phyloP scores from a whole-genome alignment of 257 asterid species.

The Jaltomata sinuosa region DNA sequence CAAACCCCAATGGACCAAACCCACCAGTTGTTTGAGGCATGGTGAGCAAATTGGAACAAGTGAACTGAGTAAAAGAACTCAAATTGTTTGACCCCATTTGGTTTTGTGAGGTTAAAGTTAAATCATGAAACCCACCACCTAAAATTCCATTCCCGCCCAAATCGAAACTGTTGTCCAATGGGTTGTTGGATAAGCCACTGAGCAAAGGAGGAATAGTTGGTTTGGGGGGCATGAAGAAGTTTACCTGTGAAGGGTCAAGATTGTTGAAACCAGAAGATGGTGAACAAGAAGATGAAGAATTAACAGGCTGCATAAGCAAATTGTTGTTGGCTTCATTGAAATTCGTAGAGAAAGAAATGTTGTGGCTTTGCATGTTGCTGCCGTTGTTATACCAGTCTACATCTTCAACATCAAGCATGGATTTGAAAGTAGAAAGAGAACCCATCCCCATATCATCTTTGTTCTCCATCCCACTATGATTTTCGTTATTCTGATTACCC shows the following conservation, averaged over 20 bases:
- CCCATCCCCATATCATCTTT: conserved; percentile 47
- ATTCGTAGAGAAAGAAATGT: conserved; percentile 37
- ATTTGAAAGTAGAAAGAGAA: conserved; percentile 48
- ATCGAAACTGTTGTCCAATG: conserved; percentile 36
- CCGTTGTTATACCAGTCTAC: conserved; percentile 54
- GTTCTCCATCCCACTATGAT: neutral
- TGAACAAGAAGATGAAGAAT: conserved; percentile 79
- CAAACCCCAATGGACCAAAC: conserved; percentile 30
- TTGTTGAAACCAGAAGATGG: conserved; percentile 60
- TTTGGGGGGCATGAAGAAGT: conserved; percentile 40
- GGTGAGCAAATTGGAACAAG: conserved; percentile 18
- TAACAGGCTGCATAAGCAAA: conserved; percentile 23
- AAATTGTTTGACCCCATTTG: conserved; percentile 27
- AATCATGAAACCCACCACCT: conserved; percentile 23
- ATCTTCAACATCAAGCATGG: conserved; percentile 64
- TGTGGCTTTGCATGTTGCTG: conserved; percentile 31
- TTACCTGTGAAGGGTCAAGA: conserved; percentile 47
- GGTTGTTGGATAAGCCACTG: conserved; percentile 15
- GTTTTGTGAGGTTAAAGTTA: conserved; percentile 30
- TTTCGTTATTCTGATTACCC: conserved; percentile 23
- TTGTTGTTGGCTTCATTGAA: conserved; percentile 32
- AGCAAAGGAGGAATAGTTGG: conserved; percentile 9
- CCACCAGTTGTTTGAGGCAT: conserved; percentile 24
- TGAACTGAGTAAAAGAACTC: conserved; percentile 21
- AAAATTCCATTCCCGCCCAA: conserved; percentile 37